These are phyloP conservation scores for Xylaria multiplex DNA, from an alignment of 2,329 filamentous ascomycete species.

Conservation along the genomic window DNA sequence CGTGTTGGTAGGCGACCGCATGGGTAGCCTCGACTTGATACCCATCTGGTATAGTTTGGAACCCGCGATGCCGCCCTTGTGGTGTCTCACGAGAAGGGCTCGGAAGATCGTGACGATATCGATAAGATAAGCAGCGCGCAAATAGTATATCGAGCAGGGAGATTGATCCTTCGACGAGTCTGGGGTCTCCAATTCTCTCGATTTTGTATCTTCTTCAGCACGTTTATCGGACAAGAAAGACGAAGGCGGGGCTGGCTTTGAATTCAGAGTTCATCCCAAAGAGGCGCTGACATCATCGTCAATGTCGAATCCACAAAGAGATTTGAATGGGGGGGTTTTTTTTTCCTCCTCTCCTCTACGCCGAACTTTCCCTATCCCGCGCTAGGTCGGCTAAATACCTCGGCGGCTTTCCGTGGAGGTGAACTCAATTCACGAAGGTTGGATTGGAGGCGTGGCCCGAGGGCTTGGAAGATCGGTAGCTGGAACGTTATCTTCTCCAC, in stretches of 20 bases:
- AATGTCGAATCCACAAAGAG: conserved; percentile 4
- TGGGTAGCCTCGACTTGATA: conserved; percentile 23
- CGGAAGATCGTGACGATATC: conserved; percentile 16
- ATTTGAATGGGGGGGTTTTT: neutral
- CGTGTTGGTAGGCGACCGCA: conserved; percentile 25
- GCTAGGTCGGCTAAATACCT: conserved; percentile 9
- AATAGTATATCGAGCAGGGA: neutral
- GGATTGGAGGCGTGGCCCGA: conserved; percentile 10
- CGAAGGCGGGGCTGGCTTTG: conserved; percentile 19
- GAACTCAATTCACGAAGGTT: conserved; percentile 11
- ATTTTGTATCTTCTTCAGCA: neutral
- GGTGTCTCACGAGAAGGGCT: conserved; percentile 4
- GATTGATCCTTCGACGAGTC: neutral
- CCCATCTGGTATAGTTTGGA: conserved; percentile 8
- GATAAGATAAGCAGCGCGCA: conserved; percentile 2
- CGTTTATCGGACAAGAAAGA: conserved; percentile 6
- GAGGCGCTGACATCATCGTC: conserved; percentile 24
- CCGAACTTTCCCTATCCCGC: conserved; percentile 15
- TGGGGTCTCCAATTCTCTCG: neutral
- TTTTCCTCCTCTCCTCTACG: neutral
- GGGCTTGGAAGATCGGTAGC: conserved; percentile 22
- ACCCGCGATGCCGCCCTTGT: conserved; percentile 5
- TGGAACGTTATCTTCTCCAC: conserved; percentile 26
- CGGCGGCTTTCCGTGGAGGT: conserved; percentile 2
- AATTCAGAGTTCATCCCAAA: neutral